Base-by-base conservation (phyloP, 1,139 yeast genomes). In the Pichia sp. region DNA sequence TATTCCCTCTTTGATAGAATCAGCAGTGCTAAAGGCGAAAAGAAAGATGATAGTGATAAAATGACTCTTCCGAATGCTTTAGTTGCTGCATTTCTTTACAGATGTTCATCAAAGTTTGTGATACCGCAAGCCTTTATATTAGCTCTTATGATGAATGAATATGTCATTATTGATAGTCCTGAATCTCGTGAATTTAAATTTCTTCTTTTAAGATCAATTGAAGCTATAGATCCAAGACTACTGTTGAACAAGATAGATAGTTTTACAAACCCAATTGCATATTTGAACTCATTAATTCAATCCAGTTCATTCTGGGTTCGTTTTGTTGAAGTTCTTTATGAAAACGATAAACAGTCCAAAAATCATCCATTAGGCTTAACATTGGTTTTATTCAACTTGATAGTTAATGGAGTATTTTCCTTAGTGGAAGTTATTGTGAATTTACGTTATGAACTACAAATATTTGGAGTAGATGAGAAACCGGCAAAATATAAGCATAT, bases 331-430 rank as follows among this genome's bases (percentile, higher is more conserved):
- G 38, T 42, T 28, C 28, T 53, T 28, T 38, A 36, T 19, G 35
- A 39, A 30, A 42, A 44, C 8, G 47, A 44, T 18, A 15, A 31
- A 7, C 10, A n/a, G 1, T 9, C 30, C 4, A 37, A 34, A 12
- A 35, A 35, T 24, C 38, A 43, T 12, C 39, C 28, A 9, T 32
- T 37, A 5, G 45, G 47, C 2, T 35, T 44, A 33, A 44, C 45
- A 2, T 37, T 17, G 10, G 40, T 39, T 5, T 25, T 44, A 19
- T 43, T 50, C 24, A 45, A 46, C 14, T 20, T 49, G 10, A 41
- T 55, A 5, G 42, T 54, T 8, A 52, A 52, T 42, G 59, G 59
- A 12, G 48, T 47, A 17, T 28, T 41, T 18, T 46, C 56, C 7
- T 40, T 54, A 5, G 36, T 52, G n/a, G 54, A 50, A 9, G 45